A percentile compares a stretch with the other conserved stretches of the same genome.
These are phyloP conservation scores for Talaromyces sp. DNA, from an alignment of 2,329 filamentous ascomycete genomes.

Conservation along the genomic window DNA sequence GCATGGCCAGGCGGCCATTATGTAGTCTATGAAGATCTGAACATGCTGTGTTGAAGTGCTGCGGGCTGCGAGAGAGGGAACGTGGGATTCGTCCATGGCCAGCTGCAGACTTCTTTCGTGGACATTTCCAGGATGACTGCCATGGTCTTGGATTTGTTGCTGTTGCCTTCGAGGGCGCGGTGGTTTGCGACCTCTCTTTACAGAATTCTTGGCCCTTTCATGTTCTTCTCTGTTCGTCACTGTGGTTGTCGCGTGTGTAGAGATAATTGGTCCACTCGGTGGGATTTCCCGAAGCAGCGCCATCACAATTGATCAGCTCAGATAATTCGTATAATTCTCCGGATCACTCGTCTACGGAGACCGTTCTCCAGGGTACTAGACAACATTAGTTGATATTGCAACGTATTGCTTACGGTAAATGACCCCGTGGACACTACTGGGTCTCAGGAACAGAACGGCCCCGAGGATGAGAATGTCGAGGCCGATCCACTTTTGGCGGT, in stretches of 20 bases:
- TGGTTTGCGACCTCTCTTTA: neutral
- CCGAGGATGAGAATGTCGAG: too few species aligned
- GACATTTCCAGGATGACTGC: neutral
- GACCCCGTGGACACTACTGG: too few species aligned
- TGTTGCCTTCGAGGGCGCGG: neutral
- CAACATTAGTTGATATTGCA: neutral
- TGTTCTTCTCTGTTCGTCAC: neutral
- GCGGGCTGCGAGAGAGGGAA: neutral
- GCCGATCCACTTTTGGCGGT: too few species aligned
- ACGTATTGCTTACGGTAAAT: neutral
- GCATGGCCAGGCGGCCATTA: neutral
- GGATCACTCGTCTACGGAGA: neutral
- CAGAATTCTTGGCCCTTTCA: neutral
- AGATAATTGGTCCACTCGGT: neutral
- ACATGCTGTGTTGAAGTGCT: neutral
- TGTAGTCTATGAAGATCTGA: neutral
- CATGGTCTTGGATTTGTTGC: neutral
- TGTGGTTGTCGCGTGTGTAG: neutral
- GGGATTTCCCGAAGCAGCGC: neutral
- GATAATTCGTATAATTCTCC: neutral
- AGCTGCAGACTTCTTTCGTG: neutral
- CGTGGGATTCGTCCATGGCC: neutral
- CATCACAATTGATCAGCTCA: neutral
- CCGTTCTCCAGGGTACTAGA: neutral
- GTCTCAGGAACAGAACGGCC: too few species aligned